Evolutionary conservation across 805 yeast species (phyloP).

Genomic region (Candida nitratophila): DNA sequence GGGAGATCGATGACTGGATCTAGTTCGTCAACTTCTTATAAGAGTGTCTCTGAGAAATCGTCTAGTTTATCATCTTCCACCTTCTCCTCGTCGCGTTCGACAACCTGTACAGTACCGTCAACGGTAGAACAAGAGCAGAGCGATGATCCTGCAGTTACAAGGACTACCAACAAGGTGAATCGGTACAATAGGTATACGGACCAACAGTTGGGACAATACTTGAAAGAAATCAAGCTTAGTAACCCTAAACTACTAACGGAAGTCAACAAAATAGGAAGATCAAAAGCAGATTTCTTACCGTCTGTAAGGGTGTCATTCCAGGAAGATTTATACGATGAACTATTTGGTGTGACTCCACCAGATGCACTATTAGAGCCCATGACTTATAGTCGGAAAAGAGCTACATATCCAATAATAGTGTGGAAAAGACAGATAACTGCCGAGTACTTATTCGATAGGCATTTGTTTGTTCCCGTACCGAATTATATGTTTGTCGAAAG

Average conservation of each 20-base stretch:
- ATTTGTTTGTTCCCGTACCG: constrained; percentile 48
- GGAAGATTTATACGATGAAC: not conserved
- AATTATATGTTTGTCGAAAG: constrained; percentile 36
- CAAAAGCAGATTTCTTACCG: constrained; percentile 42
- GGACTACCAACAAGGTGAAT: constrained; percentile 6
- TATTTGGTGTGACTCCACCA: not conserved
- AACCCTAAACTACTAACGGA: constrained; percentile 15
- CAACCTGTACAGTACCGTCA: no score
- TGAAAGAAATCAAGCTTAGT: constrained; percentile 11
- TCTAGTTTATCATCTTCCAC: no score
- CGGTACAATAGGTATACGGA: constrained; percentile 5
- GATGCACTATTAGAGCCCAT: constrained; percentile 5
- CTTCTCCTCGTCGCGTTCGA: no score
- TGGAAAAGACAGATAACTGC: constrained; percentile 48
- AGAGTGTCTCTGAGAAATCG: no score
- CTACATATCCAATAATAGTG: constrained; percentile 34
- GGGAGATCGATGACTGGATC: no score
- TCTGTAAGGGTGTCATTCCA: constrained; percentile 32
- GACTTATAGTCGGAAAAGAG: constrained; percentile 12
- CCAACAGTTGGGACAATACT: constrained; percentile 13
- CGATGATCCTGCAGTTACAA: no score
- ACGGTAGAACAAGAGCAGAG: no score
- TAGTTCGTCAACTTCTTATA: no score
- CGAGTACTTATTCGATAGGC: constrained; percentile 38
- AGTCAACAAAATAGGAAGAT: constrained; percentile 31